Conservation (phyloP, 1,284 basidiomycete species). For the Singerocomus inundabilis region DNA sequence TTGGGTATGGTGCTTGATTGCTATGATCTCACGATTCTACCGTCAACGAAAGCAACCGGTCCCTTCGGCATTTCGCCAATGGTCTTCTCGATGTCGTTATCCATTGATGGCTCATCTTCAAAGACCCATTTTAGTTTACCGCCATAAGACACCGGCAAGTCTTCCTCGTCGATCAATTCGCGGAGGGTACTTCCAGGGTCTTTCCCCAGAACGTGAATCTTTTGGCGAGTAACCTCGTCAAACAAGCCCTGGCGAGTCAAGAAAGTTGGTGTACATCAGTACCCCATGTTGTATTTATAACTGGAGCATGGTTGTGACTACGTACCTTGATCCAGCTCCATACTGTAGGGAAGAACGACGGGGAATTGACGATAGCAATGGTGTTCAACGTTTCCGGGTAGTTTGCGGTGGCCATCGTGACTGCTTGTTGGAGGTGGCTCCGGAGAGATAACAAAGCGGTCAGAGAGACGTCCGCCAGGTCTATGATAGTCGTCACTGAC, state of each 20-base stretch:
- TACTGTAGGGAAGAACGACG: conserved; percentile 72
- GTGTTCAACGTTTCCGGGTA: conserved; percentile 73
- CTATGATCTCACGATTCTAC: conserved; percentile 31
- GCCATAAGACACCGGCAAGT: conserved; percentile 68
- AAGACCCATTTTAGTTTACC: conserved; percentile 68
- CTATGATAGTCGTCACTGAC: conserved; percentile 70
- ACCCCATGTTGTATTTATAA: not conserved
- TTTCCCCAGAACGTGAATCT: conserved; percentile 66
- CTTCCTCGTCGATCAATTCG: conserved; percentile 49
- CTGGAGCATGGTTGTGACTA: not conserved
- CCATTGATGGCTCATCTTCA: conserved; percentile 58
- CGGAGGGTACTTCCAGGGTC: conserved; percentile 51
- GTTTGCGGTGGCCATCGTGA: conserved; percentile 69
- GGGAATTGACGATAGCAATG: conserved; percentile 71
- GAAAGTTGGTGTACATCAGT: not conserved
- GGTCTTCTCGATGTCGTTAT: conserved; percentile 42
- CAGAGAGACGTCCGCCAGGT: conserved; percentile 61
- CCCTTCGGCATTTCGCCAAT: conserved; percentile 53
- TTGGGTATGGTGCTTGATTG: not conserved
- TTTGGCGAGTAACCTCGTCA: conserved; percentile 69
- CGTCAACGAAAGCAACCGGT: conserved; percentile 48
- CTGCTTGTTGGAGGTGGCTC: conserved; percentile 69
- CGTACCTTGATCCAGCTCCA: conserved; percentile 77
- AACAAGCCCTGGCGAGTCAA: conserved; percentile 57
- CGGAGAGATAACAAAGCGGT: conserved; percentile 66